These are phyloP conservation scores for Xerocomus minutiporus DNA, from an alignment of 1,284 basidiomycete species.

Conservation along the genomic window DNA sequence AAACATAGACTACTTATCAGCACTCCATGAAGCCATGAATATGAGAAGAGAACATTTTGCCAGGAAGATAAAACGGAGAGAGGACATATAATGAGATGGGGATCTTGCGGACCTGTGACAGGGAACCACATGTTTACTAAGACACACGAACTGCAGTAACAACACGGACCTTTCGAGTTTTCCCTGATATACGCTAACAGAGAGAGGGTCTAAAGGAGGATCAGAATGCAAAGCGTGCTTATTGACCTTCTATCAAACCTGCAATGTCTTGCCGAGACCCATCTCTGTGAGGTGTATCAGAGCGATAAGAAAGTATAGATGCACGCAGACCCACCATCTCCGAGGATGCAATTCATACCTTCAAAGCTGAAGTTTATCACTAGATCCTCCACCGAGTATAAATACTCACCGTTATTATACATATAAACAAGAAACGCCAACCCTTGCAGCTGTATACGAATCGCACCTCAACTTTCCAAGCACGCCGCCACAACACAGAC, in stretches of 20 bases:
- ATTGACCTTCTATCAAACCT: constrained; percentile 32
- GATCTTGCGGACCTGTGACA: constrained; percentile 36
- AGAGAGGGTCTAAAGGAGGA: constrained; percentile 45
- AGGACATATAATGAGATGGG: constrained; percentile 59
- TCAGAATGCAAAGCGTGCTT: neutral
- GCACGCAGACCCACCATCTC: constrained; percentile 43
- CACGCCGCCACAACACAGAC: neutral
- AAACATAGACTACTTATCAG: neutral
- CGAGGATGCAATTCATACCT: constrained; percentile 59
- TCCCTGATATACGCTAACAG: constrained; percentile 55
- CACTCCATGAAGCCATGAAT: neutral
- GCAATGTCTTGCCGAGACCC: constrained; percentile 64
- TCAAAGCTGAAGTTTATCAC: neutral
- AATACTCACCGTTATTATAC: constrained; percentile 49
- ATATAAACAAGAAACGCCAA: constrained; percentile 52
- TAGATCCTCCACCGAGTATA: neutral
- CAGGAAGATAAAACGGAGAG: constrained; percentile 58
- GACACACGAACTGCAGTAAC: neutral
- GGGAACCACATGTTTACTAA: neutral
- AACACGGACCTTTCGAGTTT: constrained; percentile 32
- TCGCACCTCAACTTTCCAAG: constrained; percentile 3
- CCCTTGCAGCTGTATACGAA: constrained; percentile 40
- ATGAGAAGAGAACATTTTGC: constrained; percentile 36
- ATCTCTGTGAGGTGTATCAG: constrained; percentile 37
- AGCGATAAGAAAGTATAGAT: neutral